These are phyloP conservation scores for Sporothrix curviconia DNA, from an alignment of 2,329 filamentous ascomycete genomes.

Conservation along the genomic window DNA sequence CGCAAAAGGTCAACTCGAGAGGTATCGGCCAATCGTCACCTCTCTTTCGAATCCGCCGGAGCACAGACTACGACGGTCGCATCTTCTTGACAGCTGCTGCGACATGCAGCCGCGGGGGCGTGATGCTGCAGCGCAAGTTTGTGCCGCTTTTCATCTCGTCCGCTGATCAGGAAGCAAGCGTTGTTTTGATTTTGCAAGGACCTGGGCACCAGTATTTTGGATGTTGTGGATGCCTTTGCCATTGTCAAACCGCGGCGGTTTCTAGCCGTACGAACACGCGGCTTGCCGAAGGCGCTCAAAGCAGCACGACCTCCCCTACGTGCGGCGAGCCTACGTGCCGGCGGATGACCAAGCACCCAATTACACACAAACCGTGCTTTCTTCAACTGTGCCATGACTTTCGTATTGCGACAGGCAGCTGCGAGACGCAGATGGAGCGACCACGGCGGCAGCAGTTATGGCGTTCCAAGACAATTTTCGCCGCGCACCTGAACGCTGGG, in stretches of 20 bases:
- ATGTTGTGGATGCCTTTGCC: conserved; percentile 48
- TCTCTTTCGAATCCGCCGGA: too few species aligned
- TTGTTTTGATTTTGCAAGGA: conserved; percentile 44
- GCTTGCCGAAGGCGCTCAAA: conserved; percentile 42
- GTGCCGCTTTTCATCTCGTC: conserved; percentile 46
- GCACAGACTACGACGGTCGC: conserved; percentile 43
- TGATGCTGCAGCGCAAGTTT: conserved; percentile 38
- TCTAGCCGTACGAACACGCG: conserved; percentile 43
- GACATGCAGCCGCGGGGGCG: too few species aligned
- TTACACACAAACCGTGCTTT: conserved; percentile 44
- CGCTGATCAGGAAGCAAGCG: conserved; percentile 42
- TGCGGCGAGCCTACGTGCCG: conserved; percentile 35
- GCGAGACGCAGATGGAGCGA: conserved; percentile 32
- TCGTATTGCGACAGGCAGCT: conserved; percentile 47
- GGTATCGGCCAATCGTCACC: too few species aligned
- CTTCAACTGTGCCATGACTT: conserved; percentile 43
- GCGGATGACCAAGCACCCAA: conserved; percentile 32
- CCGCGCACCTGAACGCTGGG: conserved; percentile 36
- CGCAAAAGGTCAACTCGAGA: too few species aligned
- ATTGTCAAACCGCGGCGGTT: conserved; percentile 44
- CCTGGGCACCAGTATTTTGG: conserved; percentile 38
- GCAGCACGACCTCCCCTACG: conserved; percentile 35
- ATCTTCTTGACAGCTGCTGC: conserved; percentile 42
- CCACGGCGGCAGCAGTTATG: conserved; percentile 31
- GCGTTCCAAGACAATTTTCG: conserved; percentile 37